Evolutionary conservation across 139 green algal species (phyloP).

Genomic region (Zygnema cylindricum): DNA sequence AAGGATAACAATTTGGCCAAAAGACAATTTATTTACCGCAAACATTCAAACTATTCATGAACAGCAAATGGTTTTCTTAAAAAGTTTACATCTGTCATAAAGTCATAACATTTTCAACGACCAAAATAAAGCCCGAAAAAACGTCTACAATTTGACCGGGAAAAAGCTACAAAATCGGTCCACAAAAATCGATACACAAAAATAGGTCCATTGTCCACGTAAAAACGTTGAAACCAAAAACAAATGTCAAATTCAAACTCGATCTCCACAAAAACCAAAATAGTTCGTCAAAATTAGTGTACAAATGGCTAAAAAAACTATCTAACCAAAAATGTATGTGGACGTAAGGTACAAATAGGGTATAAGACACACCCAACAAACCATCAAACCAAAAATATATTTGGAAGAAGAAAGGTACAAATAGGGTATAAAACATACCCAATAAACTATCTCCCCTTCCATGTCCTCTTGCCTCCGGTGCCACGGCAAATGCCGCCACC

Average conservation of each 20-base stretch:
- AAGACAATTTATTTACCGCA: not conserved
- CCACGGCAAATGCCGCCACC: slow-evolving; percentile 87
- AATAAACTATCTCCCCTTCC: slow-evolving; percentile 91
- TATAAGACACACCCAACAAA: not conserved
- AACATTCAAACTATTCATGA: not conserved
- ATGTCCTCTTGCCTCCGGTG: slow-evolving; percentile 72
- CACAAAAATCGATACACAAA: no score
- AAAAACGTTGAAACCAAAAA: no score
- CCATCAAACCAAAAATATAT: not conserved
- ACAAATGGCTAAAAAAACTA: not conserved
- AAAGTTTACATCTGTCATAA: not conserved
- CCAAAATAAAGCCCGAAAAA: not conserved
- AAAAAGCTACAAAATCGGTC: no score
- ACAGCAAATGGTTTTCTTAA: not conserved
- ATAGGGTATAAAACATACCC: slow-evolving; percentile 36
- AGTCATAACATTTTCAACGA: not conserved
- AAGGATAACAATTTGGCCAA: not conserved
- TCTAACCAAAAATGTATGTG: not conserved
- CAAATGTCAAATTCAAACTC: not conserved
- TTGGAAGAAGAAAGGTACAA: not conserved
- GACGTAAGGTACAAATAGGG: not conserved
- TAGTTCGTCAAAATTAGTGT: not conserved
- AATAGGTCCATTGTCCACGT: no score
- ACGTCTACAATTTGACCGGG: no score
- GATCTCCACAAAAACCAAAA: not conserved